phyloP scores from a whole-genome alignment of 768 basidiomycete genomes.

The Kwoniella europaea region DNA sequence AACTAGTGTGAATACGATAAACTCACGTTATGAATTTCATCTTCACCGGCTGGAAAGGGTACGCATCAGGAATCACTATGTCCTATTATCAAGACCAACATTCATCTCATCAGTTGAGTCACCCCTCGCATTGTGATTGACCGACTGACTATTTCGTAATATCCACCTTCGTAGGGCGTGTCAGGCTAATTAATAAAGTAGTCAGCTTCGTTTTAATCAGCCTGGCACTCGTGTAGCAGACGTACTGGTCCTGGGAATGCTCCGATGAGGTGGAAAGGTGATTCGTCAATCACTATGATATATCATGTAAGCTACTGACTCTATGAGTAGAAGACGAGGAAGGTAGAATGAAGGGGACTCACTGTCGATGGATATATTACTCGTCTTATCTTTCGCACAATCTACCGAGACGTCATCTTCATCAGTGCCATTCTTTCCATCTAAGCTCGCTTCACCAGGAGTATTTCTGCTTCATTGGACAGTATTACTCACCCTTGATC shows the following conservation, averaged over 20 bases:
- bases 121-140: too few species aligned
- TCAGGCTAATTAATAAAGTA: constrained; percentile 61
- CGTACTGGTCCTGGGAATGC: constrained; percentile 81
- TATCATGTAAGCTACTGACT: neutral
- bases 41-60: constrained; percentile 79
- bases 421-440: too few species aligned
- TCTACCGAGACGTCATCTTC: constrained; percentile 62
- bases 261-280: constrained; percentile 88
- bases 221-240: neutral
- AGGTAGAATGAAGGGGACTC: constrained; percentile 13
- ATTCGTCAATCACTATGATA: constrained; percentile 72
- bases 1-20: neutral
- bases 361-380: constrained; percentile 77
- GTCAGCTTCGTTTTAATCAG: constrained; percentile 1
- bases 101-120: too few species aligned
- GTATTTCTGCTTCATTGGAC: too few species aligned
- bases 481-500: constrained; percentile 70
- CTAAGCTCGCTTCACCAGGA: too few species aligned
- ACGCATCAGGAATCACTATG: constrained; percentile 85
- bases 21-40: constrained; percentile 90
- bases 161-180: constrained; percentile 91
- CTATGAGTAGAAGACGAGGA: neutral
- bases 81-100: constrained; percentile 64
- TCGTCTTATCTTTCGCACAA: constrained; percentile 93
- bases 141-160: constrained; percentile 80